These are phyloP conservation scores for Syncephalis plumigaleata DNA, from an alignment of 371 early-diverging fungal species.

Conservation along the genomic window DNA sequence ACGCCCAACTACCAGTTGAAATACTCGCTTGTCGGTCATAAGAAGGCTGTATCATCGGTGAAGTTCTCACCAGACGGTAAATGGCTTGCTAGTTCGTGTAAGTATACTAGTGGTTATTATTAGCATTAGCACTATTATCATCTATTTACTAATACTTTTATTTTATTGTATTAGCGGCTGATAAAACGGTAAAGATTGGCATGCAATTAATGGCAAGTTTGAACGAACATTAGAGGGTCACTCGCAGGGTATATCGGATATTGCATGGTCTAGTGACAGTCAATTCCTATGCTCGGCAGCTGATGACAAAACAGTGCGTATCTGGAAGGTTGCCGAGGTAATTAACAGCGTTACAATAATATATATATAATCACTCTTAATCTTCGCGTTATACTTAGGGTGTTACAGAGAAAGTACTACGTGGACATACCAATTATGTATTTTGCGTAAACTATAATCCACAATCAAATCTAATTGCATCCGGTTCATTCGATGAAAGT, in stretches of 20 bases:
- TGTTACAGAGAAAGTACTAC: constrained; percentile 54
- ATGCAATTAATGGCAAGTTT: constrained; percentile 70
- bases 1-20: constrained; percentile 78
- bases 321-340: constrained; percentile 72
- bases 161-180: constrained; percentile 33
- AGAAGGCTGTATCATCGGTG: constrained; percentile 84
- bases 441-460: constrained; percentile 96
- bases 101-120: constrained; percentile 9
- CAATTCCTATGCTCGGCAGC: constrained; percentile 75
- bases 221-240: constrained; percentile 83
- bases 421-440: constrained; percentile 89
- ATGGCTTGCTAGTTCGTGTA: constrained; percentile 88
- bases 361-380: too few relatives aligned
- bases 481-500: constrained; percentile 95
- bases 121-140: too few relatives aligned
- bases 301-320: constrained; percentile 85
- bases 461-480: constrained; percentile 80
- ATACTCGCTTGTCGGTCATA: constrained; percentile 83
- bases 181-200: constrained; percentile 91
- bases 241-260: constrained; percentile 85
- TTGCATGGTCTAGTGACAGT: constrained; percentile 91
- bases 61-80: constrained; percentile 96
- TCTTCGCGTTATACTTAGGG: constrained; percentile 19
- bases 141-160: not conserved
- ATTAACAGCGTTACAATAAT: constrained; percentile 5